Base-by-base conservation (phyloP, 2,329 filamentous ascomycete genomes). In the Apiospora saccharicola region DNA sequence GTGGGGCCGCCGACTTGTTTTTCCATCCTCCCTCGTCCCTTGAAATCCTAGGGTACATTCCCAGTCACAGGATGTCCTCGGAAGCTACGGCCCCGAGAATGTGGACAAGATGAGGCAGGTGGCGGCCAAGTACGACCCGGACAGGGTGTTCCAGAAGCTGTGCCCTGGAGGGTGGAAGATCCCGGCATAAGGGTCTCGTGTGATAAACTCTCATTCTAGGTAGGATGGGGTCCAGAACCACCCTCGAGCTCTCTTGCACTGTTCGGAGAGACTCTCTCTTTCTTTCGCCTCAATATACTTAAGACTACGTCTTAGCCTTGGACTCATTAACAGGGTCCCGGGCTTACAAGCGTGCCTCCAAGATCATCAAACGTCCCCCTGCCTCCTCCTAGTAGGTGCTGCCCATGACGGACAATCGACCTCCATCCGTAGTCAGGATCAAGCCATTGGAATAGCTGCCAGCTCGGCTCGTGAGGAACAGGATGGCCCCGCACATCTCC, bases 381-480 rank as follows among this genome's bases (percentile, higher is more conserved):
- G 37, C 37, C 37, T 41, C 37, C 37, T 37, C 19, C 61, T 67
- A 67, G 37, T 67, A 49, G n/a, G 43, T 69, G 12, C 43, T 51
- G 19, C 43, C 30, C 43, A 83, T 77, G 1, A 83, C 78, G 0
- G 79, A 75, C 24, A 79, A 30, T 49, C 73, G 77, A 14, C 79
- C 79, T 26, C 79, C 79, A 64, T 80, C 78, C 10, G 64, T 73
- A 8, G 79, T 73, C 2, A 79, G 73, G 26, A 79, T 73, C 12
- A 78, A 51, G 1, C 79, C 78, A 53, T 80, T 80, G 67, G 75
- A 78, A 67, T 72, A 80, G 61, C 77, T 73, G 10, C 79, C 78
- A 22, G 78, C 78, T 44, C 76, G 76, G 49, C 78, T 77, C 1
- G 77, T 77, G 16, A 80, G 72, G 69, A 79, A 79, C 4, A 80